Base-by-base conservation (phyloP, 805 yeast species). In the Yamadazyma philogaea region DNA sequence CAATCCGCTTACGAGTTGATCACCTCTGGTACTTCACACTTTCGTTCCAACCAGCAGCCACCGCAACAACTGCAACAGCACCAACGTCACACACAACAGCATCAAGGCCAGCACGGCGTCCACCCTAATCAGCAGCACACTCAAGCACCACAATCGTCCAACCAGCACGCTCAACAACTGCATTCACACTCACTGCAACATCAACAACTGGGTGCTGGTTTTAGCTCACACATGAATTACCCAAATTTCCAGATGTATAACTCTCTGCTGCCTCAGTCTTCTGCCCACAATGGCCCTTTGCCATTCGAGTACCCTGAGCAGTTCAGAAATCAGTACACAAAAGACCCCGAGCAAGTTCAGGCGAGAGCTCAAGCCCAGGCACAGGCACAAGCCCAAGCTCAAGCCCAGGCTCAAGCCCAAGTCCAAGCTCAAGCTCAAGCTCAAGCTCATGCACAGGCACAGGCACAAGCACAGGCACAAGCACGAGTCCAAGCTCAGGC, bases 291-390 rank as follows among this genome's bases (percentile, higher is more conserved):
- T 11, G 14, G 21, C n/a, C 10, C 40, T 10, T 19, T 42, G 4
- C 45, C 45, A 11, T 43, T 43, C 33, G 50, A 47, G 16, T 47
- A 47, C 30, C 32, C 44, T 12, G 50, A 54, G 15, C 63, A 52
- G 30, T 49, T 57, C 30, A 47, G 61, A 34, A 55, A 54, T 12
- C 57, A 53, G 14, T 56, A 56, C 35, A 55, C 59, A 27, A 57
- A 56, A 30, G 61, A 57, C 41, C 48, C 53, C 39, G 62, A 53
- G 36, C 50, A 46, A 20, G 40, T 21, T 7, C 40, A 37, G 14
- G 43, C 37, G 11, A 50, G 45, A 17, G 49, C 48, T n/a, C 47
- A 45, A 21, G 47, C 39, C 10, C 42, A 34, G 27, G 44, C 44
- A 7, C 53, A 48, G 35, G 47, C 40, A 10, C 50, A 44, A 28